Conservation (phyloP, 164 flowering plant genomes). For the Vitis riparia region DNA sequence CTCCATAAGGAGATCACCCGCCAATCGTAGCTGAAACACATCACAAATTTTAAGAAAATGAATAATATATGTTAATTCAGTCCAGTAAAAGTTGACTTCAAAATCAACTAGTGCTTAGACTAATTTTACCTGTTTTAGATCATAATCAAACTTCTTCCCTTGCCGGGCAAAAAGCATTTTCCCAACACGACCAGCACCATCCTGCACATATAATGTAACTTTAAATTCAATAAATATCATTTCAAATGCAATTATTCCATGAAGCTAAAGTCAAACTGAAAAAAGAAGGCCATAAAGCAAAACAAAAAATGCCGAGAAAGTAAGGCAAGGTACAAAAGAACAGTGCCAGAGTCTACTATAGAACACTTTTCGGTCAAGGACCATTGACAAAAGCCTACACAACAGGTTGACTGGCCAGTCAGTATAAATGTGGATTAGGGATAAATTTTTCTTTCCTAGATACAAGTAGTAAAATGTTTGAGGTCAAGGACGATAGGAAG, state of each 20-base stretch:
- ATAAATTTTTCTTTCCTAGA: no score
- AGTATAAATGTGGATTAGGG: no score
- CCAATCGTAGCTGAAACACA: constrained; percentile 73
- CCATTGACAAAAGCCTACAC: no score
- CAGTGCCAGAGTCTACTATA: no score
- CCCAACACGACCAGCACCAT: constrained; percentile 99
- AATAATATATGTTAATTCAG: neutral
- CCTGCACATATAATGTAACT: constrained; percentile 38
- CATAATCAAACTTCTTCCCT: constrained; percentile 98
- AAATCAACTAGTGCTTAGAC: neutral
- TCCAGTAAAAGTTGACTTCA: neutral
- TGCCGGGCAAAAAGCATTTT: constrained; percentile 95
- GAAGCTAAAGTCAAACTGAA: no score
- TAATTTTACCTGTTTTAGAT: constrained; percentile 80
- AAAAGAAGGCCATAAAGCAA: no score
- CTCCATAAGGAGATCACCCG: constrained; percentile 98
- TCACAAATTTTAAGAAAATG: neutral
- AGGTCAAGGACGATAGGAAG: no score
- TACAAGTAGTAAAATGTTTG: no score
- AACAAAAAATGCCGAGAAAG: no score
- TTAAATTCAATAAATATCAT: neutral
- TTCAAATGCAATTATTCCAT: neutral
- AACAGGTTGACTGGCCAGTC: no score
- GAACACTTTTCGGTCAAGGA: no score
- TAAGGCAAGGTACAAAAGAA: no score